These are phyloP conservation scores for Polyporus tsugae DNA, from an alignment of 1,284 basidiomycete genomes.

Conservation along the genomic window DNA sequence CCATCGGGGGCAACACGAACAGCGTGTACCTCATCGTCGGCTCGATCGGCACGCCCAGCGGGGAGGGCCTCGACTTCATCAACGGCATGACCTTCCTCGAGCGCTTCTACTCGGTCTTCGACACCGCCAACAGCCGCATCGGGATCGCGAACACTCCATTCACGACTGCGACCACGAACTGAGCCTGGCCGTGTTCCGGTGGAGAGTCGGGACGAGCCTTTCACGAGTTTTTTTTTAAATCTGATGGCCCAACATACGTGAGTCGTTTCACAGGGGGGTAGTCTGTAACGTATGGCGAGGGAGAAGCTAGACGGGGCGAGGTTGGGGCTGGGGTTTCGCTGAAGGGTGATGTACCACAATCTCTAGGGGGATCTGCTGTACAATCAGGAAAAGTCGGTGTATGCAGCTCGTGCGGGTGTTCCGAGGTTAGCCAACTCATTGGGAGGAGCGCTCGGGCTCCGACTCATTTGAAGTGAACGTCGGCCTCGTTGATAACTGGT, in stretches of 20 bases:
- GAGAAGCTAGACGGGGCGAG: neutral
- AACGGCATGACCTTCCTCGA: conserved; percentile 51
- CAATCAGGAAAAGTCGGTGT: neutral
- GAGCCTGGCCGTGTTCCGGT: neutral
- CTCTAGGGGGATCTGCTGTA: neutral
- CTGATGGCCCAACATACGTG: neutral
- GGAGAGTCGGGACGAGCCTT: neutral
- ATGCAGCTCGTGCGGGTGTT: neutral
- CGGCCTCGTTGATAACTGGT: too few relatives aligned
- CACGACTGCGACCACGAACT: conserved; percentile 67
- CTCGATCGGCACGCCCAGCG: conserved; percentile 40
- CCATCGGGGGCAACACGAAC: conserved; percentile 49
- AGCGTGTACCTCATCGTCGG: conserved; percentile 57
- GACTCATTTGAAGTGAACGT: too few relatives aligned
- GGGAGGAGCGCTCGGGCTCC: too few relatives aligned
- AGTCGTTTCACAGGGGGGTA: neutral
- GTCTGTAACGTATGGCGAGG: neutral
- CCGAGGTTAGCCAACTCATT: neutral
- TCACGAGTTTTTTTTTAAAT: neutral
- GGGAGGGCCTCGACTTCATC: conserved; percentile 49
- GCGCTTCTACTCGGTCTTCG: conserved; percentile 72
- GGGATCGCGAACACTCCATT: conserved; percentile 56
- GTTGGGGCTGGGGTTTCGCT: neutral
- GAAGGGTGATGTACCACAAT: neutral
- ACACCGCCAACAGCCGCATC: conserved; percentile 56